Percentiles rank a stretch among this genome's conserved stretches.
Evolutionary conservation across 2,329 filamentous ascomycete species (phyloP).

Genomic region (Cucurbitaria berberidis): DNA sequence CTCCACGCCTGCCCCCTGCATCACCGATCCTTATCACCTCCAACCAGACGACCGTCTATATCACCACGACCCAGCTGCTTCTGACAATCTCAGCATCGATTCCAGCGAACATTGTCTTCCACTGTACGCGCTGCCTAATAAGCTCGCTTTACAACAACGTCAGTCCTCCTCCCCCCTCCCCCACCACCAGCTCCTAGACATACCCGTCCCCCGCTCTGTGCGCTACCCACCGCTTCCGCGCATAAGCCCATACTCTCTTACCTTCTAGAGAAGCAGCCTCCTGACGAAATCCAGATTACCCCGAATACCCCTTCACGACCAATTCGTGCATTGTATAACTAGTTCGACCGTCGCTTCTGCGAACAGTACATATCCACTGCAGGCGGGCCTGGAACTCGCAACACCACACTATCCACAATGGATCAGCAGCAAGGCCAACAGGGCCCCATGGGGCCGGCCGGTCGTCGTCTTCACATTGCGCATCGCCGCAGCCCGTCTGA

Average conservation of each 20-base stretch:
- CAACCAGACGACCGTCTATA: conserved; percentile 15
- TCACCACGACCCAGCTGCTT: conserved; percentile 17
- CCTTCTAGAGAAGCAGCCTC: neutral
- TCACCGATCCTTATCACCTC: conserved; percentile 45
- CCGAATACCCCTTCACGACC: conserved; percentile 26
- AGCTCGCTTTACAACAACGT: conserved; percentile 33
- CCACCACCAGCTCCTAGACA: conserved; percentile 35
- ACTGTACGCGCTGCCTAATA: conserved; percentile 20
- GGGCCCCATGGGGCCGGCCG: conserved; percentile 71
- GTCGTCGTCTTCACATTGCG: conserved; percentile 93
- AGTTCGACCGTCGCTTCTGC: conserved; percentile 31
- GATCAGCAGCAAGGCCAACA: conserved; percentile 61
- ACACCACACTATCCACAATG: conserved; percentile 44
- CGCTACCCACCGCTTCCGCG: neutral
- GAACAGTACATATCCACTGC: conserved; percentile 21
- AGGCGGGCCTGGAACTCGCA: conserved; percentile 29
- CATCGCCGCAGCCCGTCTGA: conserved; percentile 97
- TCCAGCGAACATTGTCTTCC: conserved; percentile 38
- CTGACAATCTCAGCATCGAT: conserved; percentile 41
- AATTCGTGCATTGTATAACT: conserved; percentile 31
- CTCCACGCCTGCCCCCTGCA: conserved; percentile 43
- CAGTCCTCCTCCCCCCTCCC: conserved; percentile 36
- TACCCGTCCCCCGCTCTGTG: conserved; percentile 16
- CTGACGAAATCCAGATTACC: conserved; percentile 36
- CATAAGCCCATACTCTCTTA: neutral